These are phyloP conservation scores for Apiospora koreana DNA, from an alignment of 2,329 filamentous ascomycete species.

Conservation along the genomic window DNA sequence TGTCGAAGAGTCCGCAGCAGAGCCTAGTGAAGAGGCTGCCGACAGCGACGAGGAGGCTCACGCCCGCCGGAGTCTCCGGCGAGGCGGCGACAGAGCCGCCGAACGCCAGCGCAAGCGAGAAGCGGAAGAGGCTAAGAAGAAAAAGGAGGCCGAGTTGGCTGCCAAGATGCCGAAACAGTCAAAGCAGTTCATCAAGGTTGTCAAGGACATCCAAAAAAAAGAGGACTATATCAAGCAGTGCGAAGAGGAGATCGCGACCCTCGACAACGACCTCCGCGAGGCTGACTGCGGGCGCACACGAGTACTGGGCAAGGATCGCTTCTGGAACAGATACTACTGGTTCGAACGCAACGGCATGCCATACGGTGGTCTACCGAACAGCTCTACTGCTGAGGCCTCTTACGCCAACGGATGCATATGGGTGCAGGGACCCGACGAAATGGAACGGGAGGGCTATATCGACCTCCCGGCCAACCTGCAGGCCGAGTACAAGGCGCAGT, in stretches of 20 bases:
- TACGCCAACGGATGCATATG: conserved; percentile 96
- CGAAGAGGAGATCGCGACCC: conserved; percentile 80
- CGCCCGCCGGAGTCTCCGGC: conserved; percentile 53
- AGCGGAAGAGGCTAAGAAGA: conserved; percentile 67
- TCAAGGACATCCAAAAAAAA: conserved; percentile 88
- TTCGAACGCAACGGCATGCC: conserved; percentile 99
- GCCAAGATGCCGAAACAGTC: conserved; percentile 75
- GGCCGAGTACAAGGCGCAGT: conserved; percentile 73
- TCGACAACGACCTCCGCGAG: conserved; percentile 92
- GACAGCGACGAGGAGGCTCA: conserved; percentile 71
- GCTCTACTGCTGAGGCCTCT: conserved; percentile 81
- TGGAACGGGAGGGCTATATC: conserved; percentile 84
- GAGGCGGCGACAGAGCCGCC: conserved; percentile 67
- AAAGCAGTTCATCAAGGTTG: conserved; percentile 83
- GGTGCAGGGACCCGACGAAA: conserved; percentile 91
- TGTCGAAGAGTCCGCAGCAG: conserved; percentile 62
- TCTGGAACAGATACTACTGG: conserved; percentile 99
- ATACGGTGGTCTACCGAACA: conserved; percentile 81
- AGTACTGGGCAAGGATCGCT: conserved; percentile 89
- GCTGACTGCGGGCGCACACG: conserved; percentile 90
- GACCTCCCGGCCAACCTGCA: conserved; percentile 72
- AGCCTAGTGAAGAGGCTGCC: conserved; percentile 60
- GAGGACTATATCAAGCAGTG: conserved; percentile 77
- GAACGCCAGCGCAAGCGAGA: conserved; percentile 79
- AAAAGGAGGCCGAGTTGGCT: conserved; percentile 65